Evolutionary conservation across 1,139 yeast genomes (phyloP).

Genomic region (Hyphopichia fennica): DNA sequence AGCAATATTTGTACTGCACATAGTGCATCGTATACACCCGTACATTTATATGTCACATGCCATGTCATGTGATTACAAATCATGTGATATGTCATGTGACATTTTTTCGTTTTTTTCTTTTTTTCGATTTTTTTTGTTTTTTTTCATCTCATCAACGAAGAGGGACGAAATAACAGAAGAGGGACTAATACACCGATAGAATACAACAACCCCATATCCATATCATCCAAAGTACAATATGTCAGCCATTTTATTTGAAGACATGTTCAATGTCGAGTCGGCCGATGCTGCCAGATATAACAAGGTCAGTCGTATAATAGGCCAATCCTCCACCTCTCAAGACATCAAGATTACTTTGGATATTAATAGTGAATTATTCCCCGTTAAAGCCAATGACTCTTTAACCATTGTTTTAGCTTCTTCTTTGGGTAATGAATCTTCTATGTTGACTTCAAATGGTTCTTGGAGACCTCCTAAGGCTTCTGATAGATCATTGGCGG

Average conservation of each 20-base stretch:
- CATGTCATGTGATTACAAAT: neutral
- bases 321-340: slow-evolving; percentile 78
- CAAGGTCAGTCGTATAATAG: slow-evolving; percentile 88
- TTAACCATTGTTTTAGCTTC: slow-evolving; percentile 89
- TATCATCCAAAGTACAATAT: slow-evolving; percentile 25
- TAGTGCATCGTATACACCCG: neutral
- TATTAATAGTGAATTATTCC: slow-evolving; percentile 89
- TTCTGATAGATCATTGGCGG: slow-evolving; percentile 84
- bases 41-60: neutral
- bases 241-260: slow-evolving; percentile 90
- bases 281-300: slow-evolving; percentile 90
- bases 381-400: slow-evolving; percentile 74
- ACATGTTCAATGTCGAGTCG: slow-evolving; percentile 82
- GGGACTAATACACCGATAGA: neutral
- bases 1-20: neutral
- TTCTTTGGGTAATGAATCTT: slow-evolving; percentile 61
- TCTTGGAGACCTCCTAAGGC: slow-evolving; percentile 93
- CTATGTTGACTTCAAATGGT: slow-evolving; percentile 59
- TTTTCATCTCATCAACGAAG: slow-evolving; percentile 3
- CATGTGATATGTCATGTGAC: neutral
- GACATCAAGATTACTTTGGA: slow-evolving; percentile 88
- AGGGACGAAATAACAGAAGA: neutral
- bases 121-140: slow-evolving; percentile 2
- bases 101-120: neutral
- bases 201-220: neutral